Evolutionary conservation across 2,329 filamentous ascomycete species (phyloP), one percentile per base, ranked within the genome.

Genomic region (Mycosphaerella sp.): DNA sequence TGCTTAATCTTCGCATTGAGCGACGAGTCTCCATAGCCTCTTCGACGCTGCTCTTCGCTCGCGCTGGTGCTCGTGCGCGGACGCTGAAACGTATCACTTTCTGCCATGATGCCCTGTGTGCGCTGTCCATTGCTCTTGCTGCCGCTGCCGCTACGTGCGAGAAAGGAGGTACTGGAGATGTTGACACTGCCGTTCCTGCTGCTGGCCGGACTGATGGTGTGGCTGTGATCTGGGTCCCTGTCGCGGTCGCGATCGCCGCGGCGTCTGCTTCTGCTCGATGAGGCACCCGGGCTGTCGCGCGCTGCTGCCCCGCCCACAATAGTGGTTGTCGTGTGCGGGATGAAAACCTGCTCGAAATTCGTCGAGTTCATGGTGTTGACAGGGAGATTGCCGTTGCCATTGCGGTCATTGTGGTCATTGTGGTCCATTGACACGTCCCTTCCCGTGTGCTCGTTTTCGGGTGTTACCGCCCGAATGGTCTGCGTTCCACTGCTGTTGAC

Each of bases 401-500:
- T 42, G 32, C 43, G 34, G 9, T 53, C 34, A 17, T 41, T 34
- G 36, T 53, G 36, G 23, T 53, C 50, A 17, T 41, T 34, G 36
- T 53, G 36, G 23, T 53, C 50, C 34, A 46, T 45, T 32, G 50
- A 53, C 17, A 21, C 17, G 29, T 49, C 55, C 46, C 55, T 54
- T 47, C 53, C 41, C 32, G 51, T 52, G 48, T 55, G 53, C 41
- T 55, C 43, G 40, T 62, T 49, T 42, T 89, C 85, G 60, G 85
- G 84, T 58, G 84, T 87, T 59, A 87, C 82, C 53, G 83, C 74
- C 59, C 85, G 81, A 64, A 85, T 80, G 44, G 79, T 80, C 40
- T 56, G 51, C 21, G 54, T 53, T 26, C 42, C 51, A 50, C 49
- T 54, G 56, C 53, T 57, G 48, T 50, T 50, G 38, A 54, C 58